phyloP scores from a whole-genome alignment of 768 basidiomycete genomes.

The Imleria badia region DNA sequence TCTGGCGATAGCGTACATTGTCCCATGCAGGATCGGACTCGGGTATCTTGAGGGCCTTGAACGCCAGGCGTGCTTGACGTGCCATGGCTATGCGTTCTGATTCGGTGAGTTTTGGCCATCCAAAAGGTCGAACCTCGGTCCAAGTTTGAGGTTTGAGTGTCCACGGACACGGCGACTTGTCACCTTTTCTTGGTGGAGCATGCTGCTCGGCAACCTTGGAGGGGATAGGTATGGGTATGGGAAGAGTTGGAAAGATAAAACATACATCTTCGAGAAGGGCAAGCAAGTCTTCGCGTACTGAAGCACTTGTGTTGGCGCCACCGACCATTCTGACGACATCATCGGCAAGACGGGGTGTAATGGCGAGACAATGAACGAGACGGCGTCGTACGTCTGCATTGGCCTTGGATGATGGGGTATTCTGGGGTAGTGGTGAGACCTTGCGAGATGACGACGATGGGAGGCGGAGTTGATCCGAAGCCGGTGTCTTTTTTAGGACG shows the following conservation, averaged over 20 bases:
- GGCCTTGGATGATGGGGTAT: slow-evolving; percentile 16
- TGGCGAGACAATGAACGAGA: slow-evolving; percentile 51
- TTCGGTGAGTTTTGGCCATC: slow-evolving; percentile 52
- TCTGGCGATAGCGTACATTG: slow-evolving; percentile 41
- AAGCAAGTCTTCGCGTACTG: slow-evolving; percentile 43
- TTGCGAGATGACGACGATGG: slow-evolving; percentile 33
- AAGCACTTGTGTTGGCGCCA: slow-evolving; percentile 36
- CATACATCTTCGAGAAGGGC: slow-evolving; percentile 52
- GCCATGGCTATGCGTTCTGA: slow-evolving; percentile 49
- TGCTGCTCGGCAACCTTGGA: slow-evolving; percentile 52
- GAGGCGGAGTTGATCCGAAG: slow-evolving; percentile 32
- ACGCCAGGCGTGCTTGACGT: slow-evolving; percentile 48
- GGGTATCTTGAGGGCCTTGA: slow-evolving; percentile 53
- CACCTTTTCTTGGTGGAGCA: slow-evolving; percentile 32
- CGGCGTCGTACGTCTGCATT: slow-evolving; percentile 34
- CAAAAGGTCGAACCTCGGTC: slow-evolving; percentile 70
- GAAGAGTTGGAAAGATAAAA: neutral
- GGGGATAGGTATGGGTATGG: neutral
- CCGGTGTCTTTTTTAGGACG: slow-evolving; percentile 22
- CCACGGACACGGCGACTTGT: slow-evolving; percentile 45
- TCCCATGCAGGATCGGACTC: slow-evolving; percentile 64
- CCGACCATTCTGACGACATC: slow-evolving; percentile 45
- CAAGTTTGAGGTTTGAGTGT: slow-evolving; percentile 56
- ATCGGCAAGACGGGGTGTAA: slow-evolving; percentile 44
- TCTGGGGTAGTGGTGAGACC: slow-evolving; percentile 28